A percentile compares a stretch with the other conserved stretches of the same genome.
Evolutionary conservation across 495 filamentous ascomycete genomes (phyloP).

Genomic region (Diplogelasinospora grovesii): DNA sequence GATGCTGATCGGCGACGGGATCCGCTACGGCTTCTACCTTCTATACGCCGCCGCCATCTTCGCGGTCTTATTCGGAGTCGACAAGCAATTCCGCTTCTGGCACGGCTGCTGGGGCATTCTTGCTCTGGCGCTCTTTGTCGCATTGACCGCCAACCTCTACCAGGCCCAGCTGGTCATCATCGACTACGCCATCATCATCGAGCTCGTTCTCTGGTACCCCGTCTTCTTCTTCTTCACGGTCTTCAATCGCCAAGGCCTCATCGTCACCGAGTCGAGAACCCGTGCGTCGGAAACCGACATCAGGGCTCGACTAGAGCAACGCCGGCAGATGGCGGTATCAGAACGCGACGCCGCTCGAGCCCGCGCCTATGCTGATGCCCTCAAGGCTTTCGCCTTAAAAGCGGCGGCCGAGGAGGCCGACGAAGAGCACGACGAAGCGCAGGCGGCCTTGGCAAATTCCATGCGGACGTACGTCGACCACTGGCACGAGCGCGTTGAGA

Average conservation of each 20-base stretch:
- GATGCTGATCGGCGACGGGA: slow-evolving; percentile 26
- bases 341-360: slow-evolving; percentile 17
- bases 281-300: slow-evolving; percentile 16
- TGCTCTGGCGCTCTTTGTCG: slow-evolving; percentile 20
- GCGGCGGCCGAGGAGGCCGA: slow-evolving; percentile 20
- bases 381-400: slow-evolving; percentile 19
- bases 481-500: slow-evolving; percentile 25
- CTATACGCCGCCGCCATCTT: slow-evolving; percentile 23
- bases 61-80: slow-evolving; percentile 22
- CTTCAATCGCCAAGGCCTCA: slow-evolving; percentile 20
- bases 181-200: slow-evolving; percentile 25
- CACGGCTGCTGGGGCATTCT: slow-evolving; percentile 25
- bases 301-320: slow-evolving; percentile 12
- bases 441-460: slow-evolving; percentile 10
- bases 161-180: slow-evolving; percentile 23
- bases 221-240: slow-evolving; percentile 26
- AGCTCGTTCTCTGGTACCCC: slow-evolving; percentile 27
- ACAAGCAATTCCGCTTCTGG: slow-evolving; percentile 29
- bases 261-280: slow-evolving; percentile 5
- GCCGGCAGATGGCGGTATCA: slow-evolving; percentile 10
- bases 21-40: slow-evolving; percentile 27
- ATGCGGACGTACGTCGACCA: slow-evolving; percentile 24
- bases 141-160: slow-evolving; percentile 23
- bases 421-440: slow-evolving; percentile 14
- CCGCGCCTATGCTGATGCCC: slow-evolving; percentile 19